Percentiles rank a stretch among this genome's conserved stretches.
Evolutionary conservation across 179 eudicot genomes (phyloP).

Genomic region (Amaranthus tricolor): DNA sequence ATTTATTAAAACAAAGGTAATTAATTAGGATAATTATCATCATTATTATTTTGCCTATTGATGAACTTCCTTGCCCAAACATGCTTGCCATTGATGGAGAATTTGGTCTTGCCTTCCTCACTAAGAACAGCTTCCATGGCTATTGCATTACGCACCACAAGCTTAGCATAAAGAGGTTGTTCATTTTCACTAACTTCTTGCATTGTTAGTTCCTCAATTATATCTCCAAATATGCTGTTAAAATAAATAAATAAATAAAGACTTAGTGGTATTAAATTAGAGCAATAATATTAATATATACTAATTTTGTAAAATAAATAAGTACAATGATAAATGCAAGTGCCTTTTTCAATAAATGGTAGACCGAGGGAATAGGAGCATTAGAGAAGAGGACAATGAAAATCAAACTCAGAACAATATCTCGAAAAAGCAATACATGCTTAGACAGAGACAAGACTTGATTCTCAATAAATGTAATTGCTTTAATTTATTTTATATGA

Average conservation of each 20-base stretch:
- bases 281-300: neutral
- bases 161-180: conserved; percentile 52
- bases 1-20: neutral
- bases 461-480: too few species aligned
- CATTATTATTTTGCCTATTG: neutral
- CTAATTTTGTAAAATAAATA: neutral
- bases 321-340: neutral
- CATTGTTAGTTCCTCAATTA: conserved; percentile 50
- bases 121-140: conserved; percentile 31
- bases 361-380: too few species aligned
- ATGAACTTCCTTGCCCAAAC: conserved; percentile 68
- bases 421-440: too few species aligned
- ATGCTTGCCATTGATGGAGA: conserved; percentile 65
- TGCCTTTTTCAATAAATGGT: neutral
- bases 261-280: neutral
- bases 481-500: too few species aligned
- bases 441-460: too few species aligned
- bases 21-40: too few species aligned
- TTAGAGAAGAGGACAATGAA: too few species aligned
- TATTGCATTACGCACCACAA: conserved; percentile 34
- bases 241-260: too few species aligned
- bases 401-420: too few species aligned
- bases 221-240: conserved; percentile 50
- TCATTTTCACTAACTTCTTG: conserved; percentile 49
- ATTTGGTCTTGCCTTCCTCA: conserved; percentile 40